Conservation (phyloP, 805 yeast genomes). For the Yamadazyma nakazawae region DNA sequence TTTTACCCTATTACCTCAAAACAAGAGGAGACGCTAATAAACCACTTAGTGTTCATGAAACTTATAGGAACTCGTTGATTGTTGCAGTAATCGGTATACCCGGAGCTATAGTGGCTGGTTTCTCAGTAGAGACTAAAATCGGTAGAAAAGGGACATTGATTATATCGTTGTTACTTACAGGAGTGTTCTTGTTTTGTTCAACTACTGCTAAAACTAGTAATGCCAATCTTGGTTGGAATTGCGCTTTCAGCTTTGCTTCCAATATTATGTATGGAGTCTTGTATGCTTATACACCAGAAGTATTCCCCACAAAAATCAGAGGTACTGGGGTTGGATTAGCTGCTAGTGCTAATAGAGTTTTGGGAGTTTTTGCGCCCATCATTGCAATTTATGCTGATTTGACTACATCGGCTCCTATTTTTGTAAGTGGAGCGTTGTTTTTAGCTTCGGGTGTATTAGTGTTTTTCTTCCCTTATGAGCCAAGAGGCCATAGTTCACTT, state of each 20-base stretch:
- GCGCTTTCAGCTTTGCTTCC: conserved; percentile 44
- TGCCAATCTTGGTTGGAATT: conserved; percentile 47
- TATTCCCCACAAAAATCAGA: conserved; percentile 45
- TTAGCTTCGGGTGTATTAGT: conserved; percentile 40
- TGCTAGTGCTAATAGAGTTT: conserved; percentile 50
- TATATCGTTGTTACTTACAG: conserved; percentile 50
- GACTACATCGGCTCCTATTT: conserved; percentile 56
- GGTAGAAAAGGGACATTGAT: conserved; percentile 60
- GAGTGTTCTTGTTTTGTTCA: conserved; percentile 59
- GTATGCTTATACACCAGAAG: conserved; percentile 67
- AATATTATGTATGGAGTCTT: conserved; percentile 56
- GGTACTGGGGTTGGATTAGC: conserved; percentile 63
- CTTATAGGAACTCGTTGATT: conserved; percentile 31
- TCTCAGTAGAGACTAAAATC: conserved; percentile 31
- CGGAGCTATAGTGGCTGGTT: conserved; percentile 32
- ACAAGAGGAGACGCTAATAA: conserved; percentile 31
- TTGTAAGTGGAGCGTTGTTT: conserved; percentile 57
- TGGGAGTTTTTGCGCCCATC: conserved; percentile 58
- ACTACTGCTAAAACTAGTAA: conserved; percentile 56
- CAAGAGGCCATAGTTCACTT: conserved; percentile 18
- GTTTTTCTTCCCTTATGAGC: conserved; percentile 27
- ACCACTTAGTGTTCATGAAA: conserved; percentile 28
- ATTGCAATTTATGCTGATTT: conserved; percentile 53
- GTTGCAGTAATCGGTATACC: conserved; percentile 32
- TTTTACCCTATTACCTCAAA: conserved; percentile 50